Evolutionary conservation across 2,329 filamentous ascomycete genomes (phyloP), one percentile per base, ranked within the genome.

Genomic region (Ceratocystis cacaofunesta): DNA sequence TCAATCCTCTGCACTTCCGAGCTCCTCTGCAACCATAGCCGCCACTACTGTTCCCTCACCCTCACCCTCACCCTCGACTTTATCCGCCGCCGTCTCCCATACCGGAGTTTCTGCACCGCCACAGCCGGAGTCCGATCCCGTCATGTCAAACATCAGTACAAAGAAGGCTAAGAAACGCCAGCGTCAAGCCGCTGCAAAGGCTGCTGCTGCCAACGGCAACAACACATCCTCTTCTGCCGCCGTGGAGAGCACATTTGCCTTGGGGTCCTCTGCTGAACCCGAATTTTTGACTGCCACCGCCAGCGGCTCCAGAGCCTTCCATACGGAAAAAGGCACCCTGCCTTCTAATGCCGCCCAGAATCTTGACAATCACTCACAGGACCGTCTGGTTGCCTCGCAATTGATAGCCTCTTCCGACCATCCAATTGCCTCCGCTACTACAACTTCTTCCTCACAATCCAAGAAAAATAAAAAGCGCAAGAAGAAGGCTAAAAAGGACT

Each of bases 121-220:
- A 32, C 65, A 62, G 19, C 62, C 68, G 32, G 32, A 36, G 32
- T 36, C 41, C 61, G 66, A 64, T 41, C 64, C 64, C 52, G 66
- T 65, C 55, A 63, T 67, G 57, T 78, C 78, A 57, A 72, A 79
- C 7, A 87, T 92, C 63, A 96, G 96, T 76, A 85, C 89, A 73
- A 96, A 96, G 80, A 97, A 96, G 79, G 89, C 62, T 17, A 63
- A 94, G 75, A 96, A 96, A 80, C 85, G 92, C 70, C 84, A 92
- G 70, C 87, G 89, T 73, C 96, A 96, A 76, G 48, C 62, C 30
- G 62, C 62, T 28, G 48, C 62, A n/a, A 64, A 64, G 41, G 65
- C 67, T 19, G 71, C 69, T 2, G 65, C 65, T 19, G 62, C 32
- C 48, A 25, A 19, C 19, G 12, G 6, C 48, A 52, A 25, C 48